Base-by-base conservation (phyloP, 257 asterid genomes). In the Solanum gracilifrons region DNA sequence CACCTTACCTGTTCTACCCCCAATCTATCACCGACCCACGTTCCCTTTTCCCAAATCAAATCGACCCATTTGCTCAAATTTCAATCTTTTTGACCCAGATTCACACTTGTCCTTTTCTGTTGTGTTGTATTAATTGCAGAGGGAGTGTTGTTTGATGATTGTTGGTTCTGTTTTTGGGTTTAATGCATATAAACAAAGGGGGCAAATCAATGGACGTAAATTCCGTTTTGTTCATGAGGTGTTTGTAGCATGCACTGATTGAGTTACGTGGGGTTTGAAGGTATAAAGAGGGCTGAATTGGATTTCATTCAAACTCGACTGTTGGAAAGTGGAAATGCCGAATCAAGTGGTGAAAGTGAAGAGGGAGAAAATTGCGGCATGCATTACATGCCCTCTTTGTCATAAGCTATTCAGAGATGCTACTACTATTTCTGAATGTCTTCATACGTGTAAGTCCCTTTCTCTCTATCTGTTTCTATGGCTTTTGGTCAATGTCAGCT, bases 381-480 rank as follows among this genome's bases (percentile, higher is more conserved):
- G 99, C 98, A 95, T 97, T 95, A 97, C 98, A 90, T 97, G 99
- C 91, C 98, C 98, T 76, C 94, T 97, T 86, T 97, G 99, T 89
- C 90, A 92, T 90, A 94, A 91, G 92, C 96, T 97, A 82, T 89
- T 95, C 90, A 94, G 96, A 83, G 97, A 94, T 86, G 99, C 99
- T 84, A 97, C 99, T 43, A 97, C 98, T 60, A 93, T 97, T 87
- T 94, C 96, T 66, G 99, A 97, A 89, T 97, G 99, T 89, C 98
- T 97, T 66, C 99, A 97, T 90, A 97, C 99, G 83, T 97, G 99
- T 97, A 88, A 93, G 96, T 90, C 41, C 35, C n/a, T n/a, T 5
- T 32, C 32, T 73, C 71, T 9, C 4, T 27, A 9, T 66, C 71
- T 20, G 58, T 39, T n/a, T 64, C 72, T 39, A 51, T 58, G 41